Evolutionary conservation across 2,329 filamentous ascomycete genomes (phyloP), one percentile per base, ranked within the genome.

Genomic region (Cladosporium sp.): DNA sequence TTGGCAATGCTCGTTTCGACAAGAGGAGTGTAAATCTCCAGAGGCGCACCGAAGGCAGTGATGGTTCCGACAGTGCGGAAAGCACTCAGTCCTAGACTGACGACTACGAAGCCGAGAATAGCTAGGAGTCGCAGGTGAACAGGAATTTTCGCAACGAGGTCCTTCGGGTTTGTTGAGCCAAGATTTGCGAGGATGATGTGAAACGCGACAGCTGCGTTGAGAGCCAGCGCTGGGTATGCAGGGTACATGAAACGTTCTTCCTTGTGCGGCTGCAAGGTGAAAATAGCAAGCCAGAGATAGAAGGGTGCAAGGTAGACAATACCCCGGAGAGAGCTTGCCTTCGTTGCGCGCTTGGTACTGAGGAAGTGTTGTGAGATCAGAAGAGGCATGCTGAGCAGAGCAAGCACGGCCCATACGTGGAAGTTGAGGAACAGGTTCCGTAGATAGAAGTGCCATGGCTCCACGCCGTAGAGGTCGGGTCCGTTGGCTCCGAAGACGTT

Each of bases 221-320:
- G 83, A 0, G 91, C 90, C 44, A 99, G 83, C 69, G 94, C 92
- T 0, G 95, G 95, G 74, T 99, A 99, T 2, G 88, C 91, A 0
- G 95, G 95, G 74, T 97, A 99, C 93, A 99, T 98, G 82, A 99
- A 99, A 7, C 95, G 86, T 79, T 99, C 95, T 77, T 99, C 95
- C 75, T 99, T 99, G 80, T 99, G 95, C 18, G 95, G 92, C 76
- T 99, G 95, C 10, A 90, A 77, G 0, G 92, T 94, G 80, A 99
- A 98, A 68, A 98, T 95, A 3, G 80, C 86, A 32, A 99, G 85
- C 95, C 95, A 99, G 75, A 97, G 85, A 77, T 98, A 99, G 78
- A 98, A 96, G 0, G 95, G 95, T 0, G 87, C 81, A 64, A 94
- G 83, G 71, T 97, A 92, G 24, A 94, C 86, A 58, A 96, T 74